Base-by-base conservation (phyloP, 352 stramenopile genomes). In the Phytophthora quininea region DNA sequence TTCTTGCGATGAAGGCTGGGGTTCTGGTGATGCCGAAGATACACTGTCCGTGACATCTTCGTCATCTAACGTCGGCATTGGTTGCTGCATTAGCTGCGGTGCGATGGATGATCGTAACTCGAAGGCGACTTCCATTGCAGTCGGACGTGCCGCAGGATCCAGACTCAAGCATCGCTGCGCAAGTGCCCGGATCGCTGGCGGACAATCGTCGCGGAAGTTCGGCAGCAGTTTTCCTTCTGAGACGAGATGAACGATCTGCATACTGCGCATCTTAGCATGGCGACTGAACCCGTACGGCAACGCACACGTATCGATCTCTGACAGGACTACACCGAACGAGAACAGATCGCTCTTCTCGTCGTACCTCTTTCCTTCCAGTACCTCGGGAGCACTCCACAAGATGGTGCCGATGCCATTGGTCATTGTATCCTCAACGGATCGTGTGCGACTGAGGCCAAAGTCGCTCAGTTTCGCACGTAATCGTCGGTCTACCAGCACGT, bases 191-290 rank as follows among this genome's bases (percentile, higher is more conserved):
- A 95, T 71, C 33, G 74, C 68, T 1, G 74, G 29, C 0, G 84
- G 84, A 52, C 81, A 91, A 29, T 88, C 78, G 11, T 91, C 82
- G 2, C 82, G 80, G 59, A 93, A 95, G 10, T 72, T 90, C 32
- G 84, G 84, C 30, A 91, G 64, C 58, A 95, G 57, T 67, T 92
- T 89, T 14, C 86, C 86, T 31, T 93, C 82, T 1, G 86, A 83
- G 31, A 94, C 84, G 27, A 91, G 72, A 40, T 94, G 86, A n/a
- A 94, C 84, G 51, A 93, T 90, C 68, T 93, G 85, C 81, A 91
- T 90, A 54, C 77, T 88, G 70, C 84, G 84, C 82, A 91, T 90
- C 67, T 90, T 90, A 53, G 81, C 77, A 50, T 81, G 74, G 11
- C 65, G 73, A 38, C 65, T 88, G 52, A 91, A 91, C 1, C 82